phyloP scores from a whole-genome alignment of 805 yeast species.

The Saturnispora halmiae region DNA sequence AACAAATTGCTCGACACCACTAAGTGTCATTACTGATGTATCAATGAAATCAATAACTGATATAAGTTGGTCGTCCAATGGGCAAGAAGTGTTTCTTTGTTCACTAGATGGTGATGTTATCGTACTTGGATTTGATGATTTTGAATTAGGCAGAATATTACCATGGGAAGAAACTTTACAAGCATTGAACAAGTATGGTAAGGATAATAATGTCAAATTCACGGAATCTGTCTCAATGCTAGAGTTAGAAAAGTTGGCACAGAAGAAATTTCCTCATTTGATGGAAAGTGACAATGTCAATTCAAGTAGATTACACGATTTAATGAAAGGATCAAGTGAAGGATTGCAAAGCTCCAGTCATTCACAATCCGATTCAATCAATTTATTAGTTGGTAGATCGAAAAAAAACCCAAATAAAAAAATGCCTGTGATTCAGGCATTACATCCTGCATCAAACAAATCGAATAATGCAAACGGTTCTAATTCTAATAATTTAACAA shows the following conservation, averaged over 20 bases:
- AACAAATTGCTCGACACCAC: slow-evolving; percentile 65
- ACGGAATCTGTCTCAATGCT: slow-evolving; percentile 84
- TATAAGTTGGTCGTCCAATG: slow-evolving; percentile 81
- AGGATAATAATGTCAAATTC: slow-evolving; percentile 74
- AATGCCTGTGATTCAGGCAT: slow-evolving; percentile 12
- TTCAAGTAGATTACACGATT: slow-evolving; percentile 30
- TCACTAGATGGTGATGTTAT: slow-evolving; percentile 82
- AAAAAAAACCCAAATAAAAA: slow-evolving; percentile 26
- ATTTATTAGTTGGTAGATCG: slow-evolving; percentile 25
- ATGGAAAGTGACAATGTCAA: slow-evolving; percentile 5
- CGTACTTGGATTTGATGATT: slow-evolving; percentile 49
- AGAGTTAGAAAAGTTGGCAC: slow-evolving; percentile 56
- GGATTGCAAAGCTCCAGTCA: slow-evolving; percentile 4
- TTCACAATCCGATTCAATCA: slow-evolving; percentile 13
- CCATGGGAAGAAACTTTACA: slow-evolving; percentile 59
- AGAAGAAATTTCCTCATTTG: slow-evolving; percentile 10
- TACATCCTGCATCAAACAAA: neutral
- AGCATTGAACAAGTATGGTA: slow-evolving; percentile 77
- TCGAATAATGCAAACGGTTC: neutral
- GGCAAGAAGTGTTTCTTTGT: slow-evolving; percentile 60
- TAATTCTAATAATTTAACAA: slow-evolving; percentile 13
- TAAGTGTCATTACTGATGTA: slow-evolving; percentile 71
- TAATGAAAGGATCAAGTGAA: slow-evolving; percentile 28
- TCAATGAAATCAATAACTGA: slow-evolving; percentile 77
- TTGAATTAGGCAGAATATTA: slow-evolving; percentile 52